Base-by-base conservation (phyloP, 768 basidiomycete species). In the Hirschioporus abietinus region DNA sequence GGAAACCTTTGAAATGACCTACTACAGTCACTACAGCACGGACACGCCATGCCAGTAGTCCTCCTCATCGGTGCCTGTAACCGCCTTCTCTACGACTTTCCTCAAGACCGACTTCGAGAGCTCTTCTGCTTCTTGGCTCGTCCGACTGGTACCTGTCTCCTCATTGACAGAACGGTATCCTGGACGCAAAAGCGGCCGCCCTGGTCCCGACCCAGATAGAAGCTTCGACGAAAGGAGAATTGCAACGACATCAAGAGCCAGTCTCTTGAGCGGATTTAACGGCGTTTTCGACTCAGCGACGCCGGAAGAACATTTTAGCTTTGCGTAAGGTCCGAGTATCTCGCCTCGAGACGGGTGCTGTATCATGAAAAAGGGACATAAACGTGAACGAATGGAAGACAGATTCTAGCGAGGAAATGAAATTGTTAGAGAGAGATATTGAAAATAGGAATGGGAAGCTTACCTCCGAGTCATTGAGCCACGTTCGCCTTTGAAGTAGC, bases 281-380 rank as follows among this genome's bases (percentile, higher is more conserved):
- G 42, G 42, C 42, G 42, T 20, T 3, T 52, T 52, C 42, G 42
- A 12, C 15, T 52, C 42, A 20, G 15, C 15, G 20, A 35, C 81
- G 78, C 66, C 86, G 83, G 58, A 88, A 68, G 24, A 74, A 72
- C 42, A 78, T 76, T 17, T 77, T 68, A 97, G 78, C 73, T 86
- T 90, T 64, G 79, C 76, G 77, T 88, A 98, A 25, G 96, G 96
- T 0, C 96, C 96, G 18, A 79, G 77, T 35, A 95, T 72, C 65
- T 81, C 78, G 9, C 95, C 95, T 62, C 88, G 90, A 30, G 79
- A 78, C n/a, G 92, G 81, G 74, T 97, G 95, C 10, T 77, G 79
- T 60, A 96, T 82, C 72, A 80, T 81, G 78, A 97, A 98, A 78
- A 88, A 97, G 23, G 95, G 94, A 10, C 83, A 77, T 7, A 96